Evolutionary conservation across 352 stramenopile species (phyloP), one percentile per base, ranked within the genome.

Genomic region (Poterioochromonas sp.): DNA sequence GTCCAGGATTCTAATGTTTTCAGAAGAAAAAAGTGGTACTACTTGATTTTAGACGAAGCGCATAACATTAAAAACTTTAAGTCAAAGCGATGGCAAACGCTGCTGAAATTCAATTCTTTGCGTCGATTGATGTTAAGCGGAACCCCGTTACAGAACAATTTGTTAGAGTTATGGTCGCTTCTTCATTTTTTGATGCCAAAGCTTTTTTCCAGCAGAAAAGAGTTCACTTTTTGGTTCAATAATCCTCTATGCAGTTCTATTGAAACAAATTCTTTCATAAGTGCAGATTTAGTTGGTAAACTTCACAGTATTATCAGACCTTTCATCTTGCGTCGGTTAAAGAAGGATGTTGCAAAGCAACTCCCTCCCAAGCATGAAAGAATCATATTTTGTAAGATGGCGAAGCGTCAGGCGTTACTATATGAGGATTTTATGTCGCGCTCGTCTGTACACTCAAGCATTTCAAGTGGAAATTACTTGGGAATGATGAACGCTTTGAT

Each of bases 61-160:
- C 96, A 99, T 83, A 97, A 98, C 81, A 98, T 99, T 83, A 99
- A 99, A 83, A 99, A 99, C 83, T 99, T 97, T 88, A 94, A 98
- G 80, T 95, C 87, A 74, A 88, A 98, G 81, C 85, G 95, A 5
- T 99, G 95, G 95, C 95, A 99, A 83, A 99, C 95, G 20, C 82
- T 99, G 40, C 88, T 99, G 41, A 96, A 89, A 0, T 98, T 98
- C 82, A 97, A 98, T 83, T 95, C 93, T 0, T 91, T 97, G 77
- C 88, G 94, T 0, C 87, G 88, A 0, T 88, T 98, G 43, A 93
- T 89, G 0, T 98, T 98, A 79, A 98, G 94, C 18, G 95, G 90
- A 15, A 99, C 95, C n/a, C 95, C 95, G n/a, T 83, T 98, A 20
- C 82, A 98, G 79, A 98, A 98, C 80, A 96, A 96, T 83, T 87